These are phyloP conservation scores for Fraxinus platypoda DNA, from an alignment of 305 asterid species.

Conservation along the genomic window DNA sequence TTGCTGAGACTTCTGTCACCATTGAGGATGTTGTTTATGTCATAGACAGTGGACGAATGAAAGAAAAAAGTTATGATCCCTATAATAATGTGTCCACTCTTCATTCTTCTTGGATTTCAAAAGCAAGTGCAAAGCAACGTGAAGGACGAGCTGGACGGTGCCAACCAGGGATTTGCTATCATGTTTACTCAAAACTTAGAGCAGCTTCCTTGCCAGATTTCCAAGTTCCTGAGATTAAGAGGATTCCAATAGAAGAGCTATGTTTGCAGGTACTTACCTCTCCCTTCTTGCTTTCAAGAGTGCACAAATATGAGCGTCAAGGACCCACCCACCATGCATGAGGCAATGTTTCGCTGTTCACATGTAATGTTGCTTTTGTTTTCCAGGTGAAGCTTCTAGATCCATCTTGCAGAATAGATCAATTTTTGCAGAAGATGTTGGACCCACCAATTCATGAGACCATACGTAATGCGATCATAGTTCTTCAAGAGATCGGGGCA, in stretches of 20 bases:
- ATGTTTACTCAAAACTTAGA: slow-evolving; percentile 77
- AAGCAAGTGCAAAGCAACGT: slow-evolving; percentile 93
- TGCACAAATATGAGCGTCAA: not conserved
- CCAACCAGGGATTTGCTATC: slow-evolving; percentile 93
- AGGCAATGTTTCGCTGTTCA: not conserved
- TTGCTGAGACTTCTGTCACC: slow-evolving; percentile 94
- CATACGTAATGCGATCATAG: slow-evolving; percentile 65
- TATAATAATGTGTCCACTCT: slow-evolving; percentile 88
- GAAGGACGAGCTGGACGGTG: slow-evolving; percentile 99
- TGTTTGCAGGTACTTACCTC: slow-evolving; percentile 71
- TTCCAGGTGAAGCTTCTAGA: slow-evolving; percentile 84
- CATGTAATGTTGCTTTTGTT: slow-evolving; percentile 5
- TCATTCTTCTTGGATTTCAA: slow-evolving; percentile 92
- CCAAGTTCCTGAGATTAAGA: slow-evolving; percentile 94
- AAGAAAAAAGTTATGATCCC: slow-evolving; percentile 89
- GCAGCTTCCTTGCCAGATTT: slow-evolving; percentile 76
- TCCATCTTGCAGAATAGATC: slow-evolving; percentile 76
- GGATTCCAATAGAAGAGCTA: slow-evolving; percentile 93
- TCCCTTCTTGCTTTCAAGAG: slow-evolving; percentile 14
- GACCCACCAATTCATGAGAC: slow-evolving; percentile 89
- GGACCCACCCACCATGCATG: not conserved
- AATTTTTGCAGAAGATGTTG: slow-evolving; percentile 72
- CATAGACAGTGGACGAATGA: slow-evolving; percentile 91
- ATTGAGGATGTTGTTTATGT: slow-evolving; percentile 95
- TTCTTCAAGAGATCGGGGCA: slow-evolving; percentile 93